These are phyloP conservation scores for Puccinia novopanici DNA, from an alignment of 1,284 basidiomycete species.

Conservation along the genomic window DNA sequence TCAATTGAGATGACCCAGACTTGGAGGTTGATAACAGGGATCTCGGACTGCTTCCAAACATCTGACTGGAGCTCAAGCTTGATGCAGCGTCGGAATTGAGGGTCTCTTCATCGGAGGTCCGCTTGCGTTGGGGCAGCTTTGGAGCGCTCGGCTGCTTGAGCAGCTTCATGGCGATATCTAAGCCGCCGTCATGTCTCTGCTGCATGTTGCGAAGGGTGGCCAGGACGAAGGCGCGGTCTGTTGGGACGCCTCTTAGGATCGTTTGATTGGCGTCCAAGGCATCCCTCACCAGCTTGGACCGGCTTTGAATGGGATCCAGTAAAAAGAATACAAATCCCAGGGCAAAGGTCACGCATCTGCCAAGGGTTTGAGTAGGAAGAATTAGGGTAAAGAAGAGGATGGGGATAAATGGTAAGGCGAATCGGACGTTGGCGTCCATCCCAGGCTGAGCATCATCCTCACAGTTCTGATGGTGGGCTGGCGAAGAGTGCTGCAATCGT, in stretches of 20 bases:
- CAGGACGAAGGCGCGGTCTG: conserved; percentile 39
- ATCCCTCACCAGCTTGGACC: conserved; percentile 21
- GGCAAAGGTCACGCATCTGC: conserved; percentile 18
- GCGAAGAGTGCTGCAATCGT: neutral
- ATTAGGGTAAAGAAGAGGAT: conserved; percentile 27
- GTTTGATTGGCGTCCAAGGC: conserved; percentile 43
- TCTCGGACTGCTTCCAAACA: neutral
- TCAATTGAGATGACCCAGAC: conserved; percentile 9
- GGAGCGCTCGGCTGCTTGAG: conserved; percentile 5
- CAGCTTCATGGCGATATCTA: conserved; percentile 24
- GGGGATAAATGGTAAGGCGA: conserved; percentile 24
- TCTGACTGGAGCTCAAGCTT: conserved; percentile 3
- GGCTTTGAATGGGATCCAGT: conserved; percentile 31
- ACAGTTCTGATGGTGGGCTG: neutral
- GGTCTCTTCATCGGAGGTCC: neutral
- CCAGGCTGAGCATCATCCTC: neutral
- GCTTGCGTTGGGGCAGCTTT: conserved; percentile 2
- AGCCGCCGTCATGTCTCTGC: conserved; percentile 13
- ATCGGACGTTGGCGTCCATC: conserved; percentile 36
- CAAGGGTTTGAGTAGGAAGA: conserved; percentile 32
- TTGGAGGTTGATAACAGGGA: conserved; percentile 4
- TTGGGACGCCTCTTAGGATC: conserved; percentile 39
- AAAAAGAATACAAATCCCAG: conserved; percentile 34
- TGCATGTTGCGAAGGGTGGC: conserved; percentile 35
- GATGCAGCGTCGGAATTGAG: neutral